Base-by-base conservation (phyloP, 768 basidiomycete genomes). In the Auriscalpium vulgare region DNA sequence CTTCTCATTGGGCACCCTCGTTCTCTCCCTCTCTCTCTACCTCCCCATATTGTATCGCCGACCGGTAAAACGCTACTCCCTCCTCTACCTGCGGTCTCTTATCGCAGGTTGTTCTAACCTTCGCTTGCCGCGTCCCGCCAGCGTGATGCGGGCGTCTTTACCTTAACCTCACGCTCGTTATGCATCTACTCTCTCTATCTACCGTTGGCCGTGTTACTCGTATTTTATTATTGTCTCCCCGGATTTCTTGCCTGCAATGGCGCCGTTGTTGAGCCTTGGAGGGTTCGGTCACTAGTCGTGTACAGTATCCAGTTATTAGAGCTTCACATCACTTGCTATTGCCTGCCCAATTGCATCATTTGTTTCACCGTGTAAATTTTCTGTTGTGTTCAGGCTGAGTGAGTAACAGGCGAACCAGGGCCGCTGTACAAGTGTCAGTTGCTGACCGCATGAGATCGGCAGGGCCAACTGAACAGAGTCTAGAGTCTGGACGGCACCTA, bases 171-270 rank as follows among this genome's bases (percentile, higher is more conserved):
- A 54, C 58, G 10, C 58, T 59, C 61, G 46, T 60, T 60, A 16
- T 48, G 35, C 54, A 60, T 60, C 52, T 62, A 62, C 54, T 51
- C 48, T 50, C 35, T 56, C 50, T 59, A 61, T 62, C 50, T 61
- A 59, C 38, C 53, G 46, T 44, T 37, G 34, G 50, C 51, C 47
- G 49, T 51, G 59, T 56, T 44, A 37, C 40, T 45, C 56, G 34
- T 55, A 61, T 58, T 61, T 61, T 50, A 58, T 53, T 54, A 58
- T 40, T 19, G 55, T 55, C 59, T 53, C 53, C 52, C 52, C 53
- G 59, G 59, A 60, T 62, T 61, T 61, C 61, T 60, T 62, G 61
- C 61, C 54, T 55, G 47, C 29, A 29, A 54, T 54, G 48, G 54
- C 60, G 55, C 60, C 59, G 38, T 61, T 59, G 46, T 58, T 46